These are phyloP conservation scores for Gracilariopsis chorda DNA, from an alignment of 23 red algal species.

Conservation along the genomic window DNA sequence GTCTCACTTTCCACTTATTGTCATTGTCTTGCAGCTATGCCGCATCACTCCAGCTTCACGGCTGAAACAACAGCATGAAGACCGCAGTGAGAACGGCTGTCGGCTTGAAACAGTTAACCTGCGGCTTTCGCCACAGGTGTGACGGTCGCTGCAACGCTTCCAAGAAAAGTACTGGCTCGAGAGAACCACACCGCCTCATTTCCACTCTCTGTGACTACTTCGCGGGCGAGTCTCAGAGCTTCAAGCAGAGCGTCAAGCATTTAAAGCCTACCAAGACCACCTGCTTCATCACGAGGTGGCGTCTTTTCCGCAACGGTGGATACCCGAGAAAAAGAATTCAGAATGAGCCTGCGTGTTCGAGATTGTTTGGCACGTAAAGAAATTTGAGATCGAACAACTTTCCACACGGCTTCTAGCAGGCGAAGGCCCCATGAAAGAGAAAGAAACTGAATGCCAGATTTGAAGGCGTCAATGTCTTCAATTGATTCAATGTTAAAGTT, in stretches of 20 bases:
- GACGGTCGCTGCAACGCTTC: background rate
- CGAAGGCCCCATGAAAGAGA: background rate
- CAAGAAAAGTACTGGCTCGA: background rate
- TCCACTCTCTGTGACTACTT: conserved; percentile 12
- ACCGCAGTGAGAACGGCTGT: conserved; percentile 32
- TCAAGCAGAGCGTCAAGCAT: conserved; percentile 22
- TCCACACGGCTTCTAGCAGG: background rate
- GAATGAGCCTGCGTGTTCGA: background rate
- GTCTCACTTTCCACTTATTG: background rate
- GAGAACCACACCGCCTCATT: conserved; percentile 32
- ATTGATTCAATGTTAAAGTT: background rate
- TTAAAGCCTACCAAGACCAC: background rate
- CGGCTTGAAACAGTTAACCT: conserved; percentile 35
- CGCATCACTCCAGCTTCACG: background rate
- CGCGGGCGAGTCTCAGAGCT: background rate
- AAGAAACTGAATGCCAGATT: background rate
- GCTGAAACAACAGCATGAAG: background rate
- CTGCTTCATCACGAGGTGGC: background rate
- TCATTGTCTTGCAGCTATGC: background rate
- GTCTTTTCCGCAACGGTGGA: background rate
- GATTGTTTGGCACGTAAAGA: background rate
- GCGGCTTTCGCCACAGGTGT: conserved; percentile 47
- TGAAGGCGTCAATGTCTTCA: background rate
- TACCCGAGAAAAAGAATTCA: conserved; percentile 9
- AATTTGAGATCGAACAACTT: conserved; percentile 1